phyloP scores from a whole-genome alignment of 2,329 filamentous ascomycete genomes.

The Chrysosporium keratinophilum region DNA sequence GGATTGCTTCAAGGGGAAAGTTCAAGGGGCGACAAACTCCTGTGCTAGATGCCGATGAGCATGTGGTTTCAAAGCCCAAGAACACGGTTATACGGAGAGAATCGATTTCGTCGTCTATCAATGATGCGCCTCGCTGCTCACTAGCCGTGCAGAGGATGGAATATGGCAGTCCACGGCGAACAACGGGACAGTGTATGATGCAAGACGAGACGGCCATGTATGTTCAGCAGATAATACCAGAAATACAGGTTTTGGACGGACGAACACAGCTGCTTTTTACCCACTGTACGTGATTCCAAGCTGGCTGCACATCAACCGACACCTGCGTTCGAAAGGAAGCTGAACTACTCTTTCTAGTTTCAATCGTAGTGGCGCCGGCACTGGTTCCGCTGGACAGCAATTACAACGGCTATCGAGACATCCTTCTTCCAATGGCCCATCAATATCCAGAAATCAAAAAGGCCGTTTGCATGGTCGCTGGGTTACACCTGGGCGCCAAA shows the following conservation, averaged over 20 bases:
- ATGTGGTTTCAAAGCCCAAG: background rate
- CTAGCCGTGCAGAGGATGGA: too few relatives aligned
- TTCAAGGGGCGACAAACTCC: background rate
- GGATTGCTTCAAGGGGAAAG: conserved; percentile 1
- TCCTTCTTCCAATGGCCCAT: conserved; percentile 1
- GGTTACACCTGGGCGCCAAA: background rate
- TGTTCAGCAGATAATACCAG: background rate
- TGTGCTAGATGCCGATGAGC: background rate
- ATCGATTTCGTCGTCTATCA: background rate
- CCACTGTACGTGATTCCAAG: background rate
- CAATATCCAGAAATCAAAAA: background rate
- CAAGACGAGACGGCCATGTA: background rate
- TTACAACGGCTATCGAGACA: background rate
- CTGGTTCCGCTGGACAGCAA: background rate
- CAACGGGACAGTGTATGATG: background rate
- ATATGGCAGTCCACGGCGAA: background rate
- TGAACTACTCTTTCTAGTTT: background rate
- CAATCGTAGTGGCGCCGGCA: background rate
- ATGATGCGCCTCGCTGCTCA: background rate
- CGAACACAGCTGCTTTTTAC: background rate
- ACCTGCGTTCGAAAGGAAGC: too few relatives aligned
- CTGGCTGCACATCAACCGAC: background rate
- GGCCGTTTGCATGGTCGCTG: background rate
- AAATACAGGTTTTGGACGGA: background rate
- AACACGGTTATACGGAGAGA: background rate